Evolutionary conservation across 2,329 filamentous ascomycete genomes (phyloP), one percentile per base, ranked within the genome.

Genomic region (Cladorrhinum sp.): DNA sequence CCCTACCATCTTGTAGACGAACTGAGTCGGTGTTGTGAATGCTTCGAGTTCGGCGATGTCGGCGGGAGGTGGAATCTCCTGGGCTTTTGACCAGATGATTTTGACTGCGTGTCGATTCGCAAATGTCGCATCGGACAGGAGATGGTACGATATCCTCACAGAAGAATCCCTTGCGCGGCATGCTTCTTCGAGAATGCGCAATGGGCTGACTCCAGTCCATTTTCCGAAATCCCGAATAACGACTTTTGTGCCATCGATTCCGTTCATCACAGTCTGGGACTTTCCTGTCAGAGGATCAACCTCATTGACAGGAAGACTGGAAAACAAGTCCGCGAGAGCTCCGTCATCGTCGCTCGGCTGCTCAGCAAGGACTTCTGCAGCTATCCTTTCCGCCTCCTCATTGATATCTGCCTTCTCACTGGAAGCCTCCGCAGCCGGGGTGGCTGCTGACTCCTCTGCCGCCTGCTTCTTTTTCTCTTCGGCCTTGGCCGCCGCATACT

Each of bases 221-320:
- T 91, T 92, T 1, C 91, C 92, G 79, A 98, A 97, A 68, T 97
- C 89, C 49, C 90, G 82, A 53, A 96, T 82, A 1, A 78, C 81
- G 3, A 92, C 74, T 59, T 82, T 85, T 5, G 77, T 71, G 1
- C 85, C 81, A 64, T 83, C 73, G 58, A 77, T 66, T 51, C 78
- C 76, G 68, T 80, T 85, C 49, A 85, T 77, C 45, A 83, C 81
- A 0, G 79, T 87, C 38, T 74, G 79, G 2, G 79, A 81, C 70
- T 86, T 83, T n/a, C 85, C 85, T 8, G 82, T 85, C 5, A 72
- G 66, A 3, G 80, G 77, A 66, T 88, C 84, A 4, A 85, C 78
- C 68, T 88, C 85, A 66, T 79, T 81, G 24, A 85, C 80, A 1
- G 86, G 86, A 4, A 89, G 73, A 60, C 78, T 85, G 8, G 79